Conservation (phyloP, 2,329 filamentous ascomycete species). For the Cryphonectria naterciae region DNA sequence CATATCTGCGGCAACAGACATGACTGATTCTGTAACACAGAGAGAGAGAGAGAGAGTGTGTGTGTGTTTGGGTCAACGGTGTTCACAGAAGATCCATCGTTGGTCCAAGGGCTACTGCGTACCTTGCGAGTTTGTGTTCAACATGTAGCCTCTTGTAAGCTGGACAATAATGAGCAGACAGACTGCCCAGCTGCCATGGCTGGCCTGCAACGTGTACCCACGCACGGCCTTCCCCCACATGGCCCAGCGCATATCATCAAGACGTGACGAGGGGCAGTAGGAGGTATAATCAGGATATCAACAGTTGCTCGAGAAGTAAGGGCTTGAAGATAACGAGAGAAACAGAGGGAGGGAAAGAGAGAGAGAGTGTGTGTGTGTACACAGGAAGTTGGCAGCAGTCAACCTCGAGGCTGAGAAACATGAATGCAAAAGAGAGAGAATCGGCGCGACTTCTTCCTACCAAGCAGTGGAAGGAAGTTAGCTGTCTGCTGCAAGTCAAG, state of each 20-base stretch:
- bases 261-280: too few species aligned
- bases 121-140: slow-evolving; percentile 21
- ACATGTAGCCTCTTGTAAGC: slow-evolving; percentile 11
- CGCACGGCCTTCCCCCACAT: background rate
- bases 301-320: too few species aligned
- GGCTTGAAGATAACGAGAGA: too few species aligned
- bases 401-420: too few species aligned
- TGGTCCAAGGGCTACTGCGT: background rate
- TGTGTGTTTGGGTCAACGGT: background rate
- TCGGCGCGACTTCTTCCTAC: too few species aligned
- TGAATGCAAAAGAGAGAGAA: too few species aligned
- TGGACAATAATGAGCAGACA: background rate
- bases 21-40: slow-evolving; percentile 51
- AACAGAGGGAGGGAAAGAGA: too few species aligned
- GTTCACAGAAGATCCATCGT: background rate
- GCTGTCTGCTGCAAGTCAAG: background rate
- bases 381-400: too few species aligned
- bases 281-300: background rate
- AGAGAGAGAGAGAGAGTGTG: too few species aligned
- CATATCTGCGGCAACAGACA: slow-evolving; percentile 52
- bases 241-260: background rate
- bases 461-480: background rate
- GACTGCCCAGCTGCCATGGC: background rate
- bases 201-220: background rate
- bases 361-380: too few species aligned